These are phyloP conservation scores for Comarum palustre DNA, from an alignment of 306 rosid species.

Conservation along the genomic window DNA sequence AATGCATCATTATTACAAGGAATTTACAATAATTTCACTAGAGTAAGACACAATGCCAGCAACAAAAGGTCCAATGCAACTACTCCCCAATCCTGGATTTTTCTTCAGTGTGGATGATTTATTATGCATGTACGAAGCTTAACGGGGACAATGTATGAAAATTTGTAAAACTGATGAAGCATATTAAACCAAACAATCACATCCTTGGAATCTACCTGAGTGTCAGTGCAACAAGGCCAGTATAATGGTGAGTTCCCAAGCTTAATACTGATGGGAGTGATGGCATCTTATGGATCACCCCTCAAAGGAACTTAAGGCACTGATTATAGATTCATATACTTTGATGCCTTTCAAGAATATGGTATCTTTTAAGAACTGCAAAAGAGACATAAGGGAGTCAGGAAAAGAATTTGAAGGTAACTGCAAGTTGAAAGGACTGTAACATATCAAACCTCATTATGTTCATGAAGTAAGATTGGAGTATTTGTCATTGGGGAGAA, in stretches of 20 bases:
- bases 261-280: background rate
- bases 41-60: background rate
- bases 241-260: background rate
- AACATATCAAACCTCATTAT: constrained; percentile 62
- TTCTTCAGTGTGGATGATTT: background rate
- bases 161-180: background rate
- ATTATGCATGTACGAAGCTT: background rate
- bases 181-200: background rate
- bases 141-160: background rate
- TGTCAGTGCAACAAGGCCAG: background rate
- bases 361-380: constrained; percentile 73
- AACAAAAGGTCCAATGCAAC: background rate
- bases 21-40: background rate
- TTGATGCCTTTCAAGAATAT: constrained; percentile 68
- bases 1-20: background rate
- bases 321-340: constrained; percentile 79
- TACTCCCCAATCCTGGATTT: background rate
- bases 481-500: constrained; percentile 87
- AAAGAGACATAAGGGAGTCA: constrained; percentile 13
- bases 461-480: constrained; percentile 93
- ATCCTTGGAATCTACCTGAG: background rate
- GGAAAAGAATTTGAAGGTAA: constrained; percentile 4
- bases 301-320: constrained; percentile 64
- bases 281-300: constrained; percentile 34
- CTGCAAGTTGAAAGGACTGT: constrained; percentile 6